Conservation (phyloP, 1,284 basidiomycete genomes). For the Naganishia cerealis region DNA sequence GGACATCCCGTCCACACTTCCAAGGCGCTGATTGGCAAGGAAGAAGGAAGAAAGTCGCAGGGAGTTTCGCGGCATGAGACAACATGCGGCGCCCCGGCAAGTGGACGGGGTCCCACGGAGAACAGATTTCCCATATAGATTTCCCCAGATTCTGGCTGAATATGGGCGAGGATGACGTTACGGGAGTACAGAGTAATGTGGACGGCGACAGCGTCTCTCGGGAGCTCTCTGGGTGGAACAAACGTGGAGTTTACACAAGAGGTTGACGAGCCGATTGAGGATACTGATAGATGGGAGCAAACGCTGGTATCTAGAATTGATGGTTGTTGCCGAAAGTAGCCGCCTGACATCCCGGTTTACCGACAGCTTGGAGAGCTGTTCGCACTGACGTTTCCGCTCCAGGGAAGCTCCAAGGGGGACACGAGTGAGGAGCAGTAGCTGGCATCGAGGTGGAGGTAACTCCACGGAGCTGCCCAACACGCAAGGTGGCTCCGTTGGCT, state of each 20-base stretch:
- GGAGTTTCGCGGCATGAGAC: too few species aligned
- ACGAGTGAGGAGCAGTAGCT: too few species aligned
- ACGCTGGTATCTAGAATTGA: not conserved
- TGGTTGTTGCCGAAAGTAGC: not conserved
- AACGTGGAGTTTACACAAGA: too few species aligned
- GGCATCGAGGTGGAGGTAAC: too few species aligned
- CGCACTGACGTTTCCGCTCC: too few species aligned
- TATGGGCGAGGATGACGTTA: not conserved
- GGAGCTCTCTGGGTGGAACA: not conserved
- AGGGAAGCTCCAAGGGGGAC: too few species aligned
- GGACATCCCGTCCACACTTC: not conserved
- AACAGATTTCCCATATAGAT: not conserved
- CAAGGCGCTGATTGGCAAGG: not conserved
- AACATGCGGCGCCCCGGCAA: conserved; percentile 2
- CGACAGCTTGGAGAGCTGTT: not conserved
- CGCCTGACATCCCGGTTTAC: not conserved
- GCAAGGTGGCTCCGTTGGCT: too few species aligned
- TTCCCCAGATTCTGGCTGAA: not conserved
- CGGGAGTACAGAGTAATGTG: not conserved
- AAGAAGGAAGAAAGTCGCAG: not conserved
- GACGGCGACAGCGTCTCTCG: not conserved
- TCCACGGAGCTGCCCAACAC: too few species aligned
- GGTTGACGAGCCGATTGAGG: not conserved
- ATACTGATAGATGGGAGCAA: not conserved
- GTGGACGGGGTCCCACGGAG: conserved; percentile 22